These are phyloP conservation scores for Taiozyma onychis DNA, from an alignment of 1,139 yeast genomes.

Conservation along the genomic window DNA sequence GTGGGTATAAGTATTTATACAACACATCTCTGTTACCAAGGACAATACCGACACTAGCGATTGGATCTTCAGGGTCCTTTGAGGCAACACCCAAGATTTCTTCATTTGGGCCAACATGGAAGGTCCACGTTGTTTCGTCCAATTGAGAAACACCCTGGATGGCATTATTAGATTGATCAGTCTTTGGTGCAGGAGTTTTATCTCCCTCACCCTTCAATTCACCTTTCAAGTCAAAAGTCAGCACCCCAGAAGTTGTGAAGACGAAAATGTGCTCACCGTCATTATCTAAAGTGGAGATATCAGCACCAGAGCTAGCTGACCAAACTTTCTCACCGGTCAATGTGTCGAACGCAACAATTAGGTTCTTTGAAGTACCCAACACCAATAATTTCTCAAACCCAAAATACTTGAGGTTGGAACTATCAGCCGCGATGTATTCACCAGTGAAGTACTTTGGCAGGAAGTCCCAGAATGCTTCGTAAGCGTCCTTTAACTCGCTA, in stretches of 20 bases:
- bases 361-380: slow-evolving; percentile 37
- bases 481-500: slow-evolving; percentile 11
- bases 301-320: slow-evolving; percentile 30
- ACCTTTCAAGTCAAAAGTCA: slow-evolving; percentile 20
- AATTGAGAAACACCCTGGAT: slow-evolving; percentile 11
- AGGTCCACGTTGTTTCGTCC: slow-evolving; percentile 28
- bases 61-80: slow-evolving; percentile 38
- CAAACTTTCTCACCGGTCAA: slow-evolving; percentile 36
- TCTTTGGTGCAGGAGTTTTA: slow-evolving; percentile 12
- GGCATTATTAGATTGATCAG: slow-evolving; percentile 12
- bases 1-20: slow-evolving; percentile 80
- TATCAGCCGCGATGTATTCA: slow-evolving; percentile 5
- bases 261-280: slow-evolving; percentile 18
- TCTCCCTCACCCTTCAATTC: slow-evolving; percentile 20
- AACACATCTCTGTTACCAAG: slow-evolving; percentile 68
- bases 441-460: slow-evolving; percentile 15
- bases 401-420: slow-evolving; percentile 29
- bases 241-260: slow-evolving; percentile 25
- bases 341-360: slow-evolving; percentile 40
- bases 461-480: slow-evolving; percentile 10
- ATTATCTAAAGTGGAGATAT: slow-evolving; percentile 21
- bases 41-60: slow-evolving; percentile 67
- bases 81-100: slow-evolving; percentile 33
- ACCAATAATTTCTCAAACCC: slow-evolving; percentile 46
- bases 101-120: slow-evolving; percentile 25